Conservation (phyloP, 176 grass and related monocot species). For the Urochloa ruziziensis region DNA sequence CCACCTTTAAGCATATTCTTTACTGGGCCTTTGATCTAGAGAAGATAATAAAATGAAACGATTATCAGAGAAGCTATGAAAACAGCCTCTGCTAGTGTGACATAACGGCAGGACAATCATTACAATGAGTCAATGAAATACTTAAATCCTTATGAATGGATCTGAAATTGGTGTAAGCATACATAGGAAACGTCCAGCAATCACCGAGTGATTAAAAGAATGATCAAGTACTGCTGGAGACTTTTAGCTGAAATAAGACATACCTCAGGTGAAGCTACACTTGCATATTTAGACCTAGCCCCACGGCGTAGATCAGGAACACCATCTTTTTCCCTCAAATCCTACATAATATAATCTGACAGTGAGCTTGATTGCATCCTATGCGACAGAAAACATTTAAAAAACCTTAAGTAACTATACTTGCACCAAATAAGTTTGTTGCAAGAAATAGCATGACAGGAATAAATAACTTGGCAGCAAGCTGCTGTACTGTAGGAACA, state of each 20-base stretch:
- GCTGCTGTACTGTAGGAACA: not conserved
- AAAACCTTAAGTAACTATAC: constrained; percentile 1
- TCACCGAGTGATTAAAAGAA: not conserved
- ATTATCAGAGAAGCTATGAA: constrained; percentile 6
- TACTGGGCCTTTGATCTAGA: constrained; percentile 66
- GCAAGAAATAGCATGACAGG: not conserved
- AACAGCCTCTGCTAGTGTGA: not conserved
- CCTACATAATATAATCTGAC: constrained; percentile 55
- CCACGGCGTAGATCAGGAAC: constrained; percentile 83
- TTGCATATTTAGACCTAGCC: constrained; percentile 92
- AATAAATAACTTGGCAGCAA: constrained; percentile 1
- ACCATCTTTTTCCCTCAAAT: constrained; percentile 77
- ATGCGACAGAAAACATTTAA: not conserved
- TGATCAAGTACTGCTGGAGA: not conserved
- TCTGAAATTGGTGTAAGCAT: not conserved
- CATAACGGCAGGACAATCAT: not conserved
- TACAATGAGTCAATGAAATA: not conserved
- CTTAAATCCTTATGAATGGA: not conserved
- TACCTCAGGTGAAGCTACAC: constrained; percentile 78
- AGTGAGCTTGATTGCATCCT: constrained; percentile 11
- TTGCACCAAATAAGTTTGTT: not conserved
- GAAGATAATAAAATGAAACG: constrained; percentile 25
- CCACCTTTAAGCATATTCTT: constrained; percentile 80
- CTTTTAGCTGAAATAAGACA: constrained; percentile 8
- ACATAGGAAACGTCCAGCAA: not conserved